Base-by-base conservation (phyloP, 148 eudicot genomes). In the Rhododendron williamsianum region DNA sequence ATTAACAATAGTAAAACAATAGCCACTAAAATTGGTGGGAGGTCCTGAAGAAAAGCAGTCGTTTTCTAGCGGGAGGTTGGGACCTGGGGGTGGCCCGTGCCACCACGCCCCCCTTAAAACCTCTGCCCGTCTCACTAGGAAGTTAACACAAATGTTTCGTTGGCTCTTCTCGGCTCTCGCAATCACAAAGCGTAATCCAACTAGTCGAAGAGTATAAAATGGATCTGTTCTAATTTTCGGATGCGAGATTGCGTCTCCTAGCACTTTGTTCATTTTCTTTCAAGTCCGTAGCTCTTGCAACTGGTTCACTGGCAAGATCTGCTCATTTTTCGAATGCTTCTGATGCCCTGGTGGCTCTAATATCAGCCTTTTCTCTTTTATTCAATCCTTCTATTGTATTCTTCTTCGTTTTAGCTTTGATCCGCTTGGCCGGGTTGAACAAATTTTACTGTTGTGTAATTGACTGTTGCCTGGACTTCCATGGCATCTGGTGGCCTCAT, bases 121-220 rank as follows among this genome's bases (percentile, higher is more conserved):
- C 8, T 54, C 21, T 6, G 6, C 60, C 18, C 1, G 54, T 51
- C 49, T 46, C 49, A 12, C 54, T 51, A 2, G 54, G 86, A 91
- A 84, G 91, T 84, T 92, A 16, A 83, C 89, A 67, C 78, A 83
- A 84, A 67, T 92, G 80, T 88, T 92, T 35, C 81, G 89, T 82
- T 93, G 95, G 94, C 81, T 93, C 63, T 94, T 91, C 86, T 27
- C 27, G 27, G 27, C 27, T 27, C 27, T 86, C 92, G 10, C 63
- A 52, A 46, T 9, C 11, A 0, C 2, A 12, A 51, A 51, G 15
- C 2, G 54, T 51, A 51, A 12, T 51, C 54, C 54, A 10, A 51
- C 54, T 10, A 11, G 54, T 51, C 3, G 54, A 51, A 7, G 54
- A 0, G 9, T 51, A 12, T 12, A 51, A 11, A 51, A 51, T 51